These are phyloP conservation scores for Hagleromyces aurorensis DNA, from an alignment of 805 yeast species.

Conservation along the genomic window DNA sequence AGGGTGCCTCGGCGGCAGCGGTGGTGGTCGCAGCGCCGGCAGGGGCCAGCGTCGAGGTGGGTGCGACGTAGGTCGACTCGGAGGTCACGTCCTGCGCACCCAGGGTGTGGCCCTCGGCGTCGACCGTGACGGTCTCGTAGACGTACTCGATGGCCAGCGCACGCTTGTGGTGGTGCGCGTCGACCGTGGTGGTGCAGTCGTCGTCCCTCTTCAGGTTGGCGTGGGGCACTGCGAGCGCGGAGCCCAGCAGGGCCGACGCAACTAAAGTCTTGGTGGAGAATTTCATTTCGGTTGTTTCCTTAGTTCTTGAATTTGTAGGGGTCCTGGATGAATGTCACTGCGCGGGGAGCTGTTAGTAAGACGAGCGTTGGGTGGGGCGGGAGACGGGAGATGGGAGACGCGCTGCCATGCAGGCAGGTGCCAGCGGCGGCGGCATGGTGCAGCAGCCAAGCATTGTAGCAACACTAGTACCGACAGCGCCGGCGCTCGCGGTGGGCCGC, in stretches of 20 bases:
- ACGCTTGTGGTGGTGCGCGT: conserved; percentile 44
- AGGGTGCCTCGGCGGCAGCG: conserved; percentile 14
- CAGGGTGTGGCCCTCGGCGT: conserved; percentile 38
- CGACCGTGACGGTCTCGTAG: conserved; percentile 48
- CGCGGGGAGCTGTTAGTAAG: too few relatives aligned
- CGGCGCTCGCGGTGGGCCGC: too few relatives aligned
- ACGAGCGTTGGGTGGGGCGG: too few relatives aligned
- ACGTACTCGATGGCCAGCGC: conserved; percentile 45
- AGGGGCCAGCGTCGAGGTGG: conserved; percentile 24
- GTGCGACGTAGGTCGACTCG: conserved; percentile 10
- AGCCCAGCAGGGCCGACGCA: conserved; percentile 27
- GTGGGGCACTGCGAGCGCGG: conserved; percentile 28
- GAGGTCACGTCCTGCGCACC: conserved; percentile 2
- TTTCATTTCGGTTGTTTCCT: conserved; percentile 27
- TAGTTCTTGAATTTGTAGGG: too few relatives aligned
- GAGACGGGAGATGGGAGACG: too few relatives aligned
- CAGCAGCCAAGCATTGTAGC: too few relatives aligned
- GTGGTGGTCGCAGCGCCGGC: conserved; percentile 20
- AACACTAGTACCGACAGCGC: too few relatives aligned
- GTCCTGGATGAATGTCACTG: too few relatives aligned
- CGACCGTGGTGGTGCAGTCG: conserved; percentile 27
- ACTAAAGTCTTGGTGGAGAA: conserved; percentile 27
- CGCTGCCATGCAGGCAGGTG: too few relatives aligned
- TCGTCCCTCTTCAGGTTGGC: conserved; percentile 18
- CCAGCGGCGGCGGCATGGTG: too few relatives aligned